Evolutionary conservation across 202 grass and related monocot species (phyloP), one percentile per base, ranked within the genome.

Genomic region (Saccharum hybrid): DNA sequence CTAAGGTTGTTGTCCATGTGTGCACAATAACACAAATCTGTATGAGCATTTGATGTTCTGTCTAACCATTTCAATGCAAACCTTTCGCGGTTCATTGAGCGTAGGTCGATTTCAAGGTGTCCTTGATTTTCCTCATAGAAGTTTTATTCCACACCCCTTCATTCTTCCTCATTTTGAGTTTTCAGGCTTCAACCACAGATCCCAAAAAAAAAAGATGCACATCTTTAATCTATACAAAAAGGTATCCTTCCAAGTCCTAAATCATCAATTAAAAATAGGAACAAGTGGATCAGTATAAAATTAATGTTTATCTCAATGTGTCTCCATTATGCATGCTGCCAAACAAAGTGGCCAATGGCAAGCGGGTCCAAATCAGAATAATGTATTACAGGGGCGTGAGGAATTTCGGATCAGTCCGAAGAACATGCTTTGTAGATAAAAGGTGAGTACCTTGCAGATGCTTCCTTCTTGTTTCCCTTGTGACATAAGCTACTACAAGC

Each of bases 391-490:
- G 46, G 80, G 84, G 80, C 76, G 42, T 31, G 71, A 83, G 84
- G 84, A 86, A 90, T 83, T 70, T 49, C 33, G 63, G 52, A 86
- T 83, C 59, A 78, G 62, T 19, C 31, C 52, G n/a, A 41, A 68
- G 60, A 80, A 83, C 45, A 84, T 88, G 81, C 75, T 88, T 61
- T 60, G 28, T 69, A 6, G 14, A 39, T 37, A 67, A 10, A 68
- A 34, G 2, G 6, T 18, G 8, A 33, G 22, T 84, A 49, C 60
- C 83, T 75, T 80, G 70, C 30, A 69, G 76, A 80, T 75, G 79
- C 79, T 81, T 81, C 61, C 45, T 11, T 80, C 38, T 28, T 69
- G 66, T 80, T 81, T 54, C 11, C 62, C 52, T 49, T 54, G 49
- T 75, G 63, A 80, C 63, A 68, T 60, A 45, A 68, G 23, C 46